Evolutionary conservation across 179 eudicot species (phyloP).

Genomic region (Heliamphora ciliata): DNA sequence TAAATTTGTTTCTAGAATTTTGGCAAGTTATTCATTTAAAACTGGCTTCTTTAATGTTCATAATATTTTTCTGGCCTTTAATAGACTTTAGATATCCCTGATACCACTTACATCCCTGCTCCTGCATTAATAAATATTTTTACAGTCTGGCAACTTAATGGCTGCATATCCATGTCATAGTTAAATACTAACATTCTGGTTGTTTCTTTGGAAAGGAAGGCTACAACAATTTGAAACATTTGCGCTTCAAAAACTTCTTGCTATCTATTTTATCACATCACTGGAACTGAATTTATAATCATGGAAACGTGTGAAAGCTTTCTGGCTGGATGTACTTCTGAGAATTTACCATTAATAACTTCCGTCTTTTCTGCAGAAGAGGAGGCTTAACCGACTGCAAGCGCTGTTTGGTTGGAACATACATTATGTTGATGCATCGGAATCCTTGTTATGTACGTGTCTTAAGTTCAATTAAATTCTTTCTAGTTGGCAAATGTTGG

Average conservation of each 20-base stretch:
- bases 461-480: background rate
- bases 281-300: background rate
- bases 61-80: background rate
- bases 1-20: background rate
- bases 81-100: background rate
- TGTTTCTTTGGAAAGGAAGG: conserved; percentile 8
- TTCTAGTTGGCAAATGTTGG: background rate
- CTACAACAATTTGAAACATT: background rate
- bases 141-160: background rate
- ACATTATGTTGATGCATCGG: conserved; percentile 69
- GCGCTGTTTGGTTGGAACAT: conserved; percentile 73
- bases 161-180: background rate
- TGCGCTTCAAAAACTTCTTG: background rate
- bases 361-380: conserved; percentile 40
- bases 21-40: background rate
- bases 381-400: conserved; percentile 67
- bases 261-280: background rate
- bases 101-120: background rate
- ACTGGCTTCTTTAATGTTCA: no score
- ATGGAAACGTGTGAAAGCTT: background rate
- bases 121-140: background rate
- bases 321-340: background rate
- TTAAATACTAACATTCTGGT: background rate
- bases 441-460: conserved; percentile 48
- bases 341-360: background rate